Evolutionary conservation across 768 basidiomycete genomes (phyloP), one percentile per base, ranked within the genome.

Genomic region (Hypholoma fasciculare): DNA sequence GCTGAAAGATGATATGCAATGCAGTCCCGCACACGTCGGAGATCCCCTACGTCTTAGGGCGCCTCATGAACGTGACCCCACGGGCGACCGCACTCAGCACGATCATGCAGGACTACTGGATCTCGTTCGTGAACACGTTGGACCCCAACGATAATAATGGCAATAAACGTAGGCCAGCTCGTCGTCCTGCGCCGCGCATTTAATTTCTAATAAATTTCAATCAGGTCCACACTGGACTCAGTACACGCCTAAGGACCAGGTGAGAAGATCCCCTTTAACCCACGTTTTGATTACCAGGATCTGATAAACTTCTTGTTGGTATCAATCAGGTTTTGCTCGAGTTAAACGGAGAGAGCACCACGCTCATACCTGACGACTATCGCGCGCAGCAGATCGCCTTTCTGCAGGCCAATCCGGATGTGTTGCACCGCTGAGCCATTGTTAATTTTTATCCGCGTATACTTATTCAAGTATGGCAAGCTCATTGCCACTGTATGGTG

Each of bases 81-180:
- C 51, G 60, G 19, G 57, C 60, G 7, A 40, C 51, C 36, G 51
- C 47, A 2, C 44, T 73, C 3, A 74, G 73, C 50, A 57, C 47
- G 3, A 38, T 63, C 4, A 73, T 77, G 66, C 65, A 72, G 23
- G 72, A 76, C 52, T 76, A 76, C 48, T 76, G 74, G 75, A 65
- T 77, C 7, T 76, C 75, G 8, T 77, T 76, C 38, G 69, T 69
- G 1, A 69, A 63, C 7, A 69, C 64, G 42, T 48, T 77, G 37
- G 64, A 72, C 53, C 75, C 74, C 1, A 77, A 77, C 59, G 74
- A 77, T 49, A 67, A 67, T 0, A 62, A 61, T 14, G 72, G 73
- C 34, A 40, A 50, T 9, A 26, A 23, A 13, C 54, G 51, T 47
- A 23, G 52, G 56, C 42, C 8, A 37, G 12, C 20, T 14, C 39